A percentile compares a stretch with the other conserved stretches of the same genome.
phyloP scores from a whole-genome alignment of 306 rosid genomes.

The Fragaria ananassa region DNA sequence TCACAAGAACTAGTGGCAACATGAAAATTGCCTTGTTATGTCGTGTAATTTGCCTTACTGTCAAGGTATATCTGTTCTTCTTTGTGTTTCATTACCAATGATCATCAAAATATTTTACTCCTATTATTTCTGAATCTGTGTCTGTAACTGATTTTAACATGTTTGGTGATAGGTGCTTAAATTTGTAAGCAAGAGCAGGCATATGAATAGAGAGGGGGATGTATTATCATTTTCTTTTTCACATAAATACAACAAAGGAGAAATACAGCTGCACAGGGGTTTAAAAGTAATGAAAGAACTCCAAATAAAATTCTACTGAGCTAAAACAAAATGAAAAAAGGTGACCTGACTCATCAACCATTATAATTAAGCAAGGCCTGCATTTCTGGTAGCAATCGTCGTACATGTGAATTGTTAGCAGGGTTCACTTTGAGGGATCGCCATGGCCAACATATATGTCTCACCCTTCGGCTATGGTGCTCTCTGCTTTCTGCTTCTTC shows the following conservation, averaged over 20 bases:
- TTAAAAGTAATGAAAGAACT: not conserved
- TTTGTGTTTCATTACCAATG: too few relatives aligned
- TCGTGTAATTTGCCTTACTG: too few relatives aligned
- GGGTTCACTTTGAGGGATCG: conserved; percentile 38
- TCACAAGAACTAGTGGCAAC: too few relatives aligned
- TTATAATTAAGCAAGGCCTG: conserved; percentile 50
- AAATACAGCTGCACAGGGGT: not conserved
- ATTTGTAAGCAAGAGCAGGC: not conserved
- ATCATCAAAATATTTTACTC: too few relatives aligned
- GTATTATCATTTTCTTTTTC: not conserved
- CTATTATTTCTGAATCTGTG: too few relatives aligned
- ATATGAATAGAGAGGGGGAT: not conserved
- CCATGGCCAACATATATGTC: conserved; percentile 89
- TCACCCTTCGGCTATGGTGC: conserved; percentile 38
- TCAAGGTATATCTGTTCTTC: too few relatives aligned
- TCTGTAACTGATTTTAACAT: too few relatives aligned
- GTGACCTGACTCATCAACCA: conserved; percentile 12
- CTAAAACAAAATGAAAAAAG: not conserved
- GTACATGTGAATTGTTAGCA: conserved; percentile 26
- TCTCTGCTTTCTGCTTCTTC: conserved; percentile 70
- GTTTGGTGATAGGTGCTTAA: too few relatives aligned
- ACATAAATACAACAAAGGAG: not conserved
- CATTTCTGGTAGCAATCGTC: conserved; percentile 75
- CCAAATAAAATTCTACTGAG: conserved; percentile 2
- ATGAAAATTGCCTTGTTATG: too few relatives aligned